Conservation (phyloP, 2,329 filamentous ascomycete species). For the Calonectria pteridis region DNA sequence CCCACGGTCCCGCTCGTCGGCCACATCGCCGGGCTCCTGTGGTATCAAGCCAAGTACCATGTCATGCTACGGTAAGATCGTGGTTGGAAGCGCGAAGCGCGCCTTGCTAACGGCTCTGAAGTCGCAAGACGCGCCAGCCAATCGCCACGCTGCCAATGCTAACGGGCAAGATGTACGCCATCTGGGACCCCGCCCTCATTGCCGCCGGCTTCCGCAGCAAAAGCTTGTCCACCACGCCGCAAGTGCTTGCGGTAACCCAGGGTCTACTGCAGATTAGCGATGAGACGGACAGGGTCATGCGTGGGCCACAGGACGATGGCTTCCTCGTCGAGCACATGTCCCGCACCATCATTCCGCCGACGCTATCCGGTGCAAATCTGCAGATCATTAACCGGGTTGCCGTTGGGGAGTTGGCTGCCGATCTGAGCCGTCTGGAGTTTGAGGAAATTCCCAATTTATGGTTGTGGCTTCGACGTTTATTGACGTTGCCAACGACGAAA, state of each 20-base stretch:
- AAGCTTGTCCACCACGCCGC: conserved; percentile 57
- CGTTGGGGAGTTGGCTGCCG: background rate
- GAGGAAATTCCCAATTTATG: conserved; percentile 2
- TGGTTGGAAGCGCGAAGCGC: background rate
- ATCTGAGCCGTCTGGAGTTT: background rate
- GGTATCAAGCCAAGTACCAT: conserved; percentile 11
- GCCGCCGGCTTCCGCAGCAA: conserved; percentile 55
- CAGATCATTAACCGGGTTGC: background rate
- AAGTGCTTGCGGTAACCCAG: conserved; percentile 50
- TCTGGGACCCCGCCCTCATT: conserved; percentile 55
- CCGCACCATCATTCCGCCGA: conserved; percentile 47
- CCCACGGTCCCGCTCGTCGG: conserved; percentile 15
- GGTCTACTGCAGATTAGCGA: background rate
- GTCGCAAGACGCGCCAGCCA: conserved; percentile 32
- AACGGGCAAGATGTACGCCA: conserved; percentile 57
- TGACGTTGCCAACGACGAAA: conserved; percentile 13
- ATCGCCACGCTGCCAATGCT: conserved; percentile 60
- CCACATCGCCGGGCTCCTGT: conserved; percentile 4
- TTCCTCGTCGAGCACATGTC: background rate
- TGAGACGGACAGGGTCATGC: background rate
- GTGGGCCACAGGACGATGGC: conserved; percentile 38
- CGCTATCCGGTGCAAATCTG: background rate
- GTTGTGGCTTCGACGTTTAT: conserved; percentile 15
- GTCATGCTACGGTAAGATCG: conserved; percentile 5
- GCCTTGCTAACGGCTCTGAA: background rate